Evolutionary conservation across 352 stramenopile genomes (phyloP).

Genomic region (Pythium aphanidermatum): DNA sequence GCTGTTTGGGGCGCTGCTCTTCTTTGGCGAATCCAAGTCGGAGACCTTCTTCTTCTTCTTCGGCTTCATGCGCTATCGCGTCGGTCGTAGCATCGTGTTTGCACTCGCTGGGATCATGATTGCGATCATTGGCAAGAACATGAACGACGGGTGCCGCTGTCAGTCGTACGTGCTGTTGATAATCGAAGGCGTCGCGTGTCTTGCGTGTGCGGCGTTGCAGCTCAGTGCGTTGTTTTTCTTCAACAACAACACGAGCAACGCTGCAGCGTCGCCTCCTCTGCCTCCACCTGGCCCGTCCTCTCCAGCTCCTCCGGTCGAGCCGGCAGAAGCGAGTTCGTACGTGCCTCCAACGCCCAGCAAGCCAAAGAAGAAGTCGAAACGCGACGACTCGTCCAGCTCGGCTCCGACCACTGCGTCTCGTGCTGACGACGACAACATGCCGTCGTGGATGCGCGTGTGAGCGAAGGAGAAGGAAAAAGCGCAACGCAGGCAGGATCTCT

Average conservation of each 20-base stretch:
- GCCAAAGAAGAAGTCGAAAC: constrained; percentile 1
- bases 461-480: not conserved
- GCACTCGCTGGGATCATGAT: constrained; percentile 55
- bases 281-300: not conserved
- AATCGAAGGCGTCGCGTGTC: constrained; percentile 43
- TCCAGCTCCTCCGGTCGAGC: not conserved
- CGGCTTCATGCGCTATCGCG: constrained; percentile 69
- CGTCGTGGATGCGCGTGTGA: constrained; percentile 6
- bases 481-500: not conserved
- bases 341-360: constrained; percentile 7
- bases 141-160: constrained; percentile 45
- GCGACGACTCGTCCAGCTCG: not conserved
- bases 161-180: constrained; percentile 43
- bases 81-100: constrained; percentile 54
- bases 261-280: not conserved
- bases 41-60: constrained; percentile 78
- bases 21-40: constrained; percentile 53
- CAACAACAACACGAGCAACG: constrained; percentile 37
- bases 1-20: constrained; percentile 52
- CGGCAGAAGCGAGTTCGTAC: not conserved
- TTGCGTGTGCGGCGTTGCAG: constrained; percentile 38
- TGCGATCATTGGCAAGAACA: constrained; percentile 48
- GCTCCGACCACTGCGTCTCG: too few species aligned
- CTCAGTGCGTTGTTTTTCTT: constrained; percentile 38
- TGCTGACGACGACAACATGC: constrained; percentile 1